Conservation (phyloP, 139 green algal genomes). For the Klebsormidium nitens region DNA sequence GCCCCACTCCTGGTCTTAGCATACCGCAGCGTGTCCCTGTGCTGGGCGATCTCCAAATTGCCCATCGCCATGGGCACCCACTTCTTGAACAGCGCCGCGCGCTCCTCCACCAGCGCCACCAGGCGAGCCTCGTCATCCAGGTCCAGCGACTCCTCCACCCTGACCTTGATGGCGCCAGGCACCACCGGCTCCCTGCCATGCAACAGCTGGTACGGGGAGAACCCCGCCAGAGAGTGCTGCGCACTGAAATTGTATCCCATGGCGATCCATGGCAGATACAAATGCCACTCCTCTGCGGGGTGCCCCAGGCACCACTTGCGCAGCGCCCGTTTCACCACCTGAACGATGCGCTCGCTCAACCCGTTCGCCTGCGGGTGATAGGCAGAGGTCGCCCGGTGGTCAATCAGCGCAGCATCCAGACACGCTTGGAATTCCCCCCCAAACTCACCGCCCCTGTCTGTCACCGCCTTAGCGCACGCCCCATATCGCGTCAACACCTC, state of each 20-base stretch:
- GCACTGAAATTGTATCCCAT: conserved; percentile 37
- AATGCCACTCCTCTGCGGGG: conserved; percentile 2
- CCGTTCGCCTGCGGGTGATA: conserved; percentile 38
- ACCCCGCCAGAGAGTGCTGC: conserved; percentile 10
- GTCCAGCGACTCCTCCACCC: neutral
- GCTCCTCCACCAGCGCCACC: neutral
- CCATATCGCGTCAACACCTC: conserved; percentile 24
- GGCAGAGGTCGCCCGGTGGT: conserved; percentile 28
- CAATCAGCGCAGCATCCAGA: conserved; percentile 16
- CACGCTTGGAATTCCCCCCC: conserved; percentile 35
- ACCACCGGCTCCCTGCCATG: conserved; percentile 15
- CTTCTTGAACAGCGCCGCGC: neutral
- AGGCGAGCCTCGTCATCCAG: neutral
- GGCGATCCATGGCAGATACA: conserved; percentile 20
- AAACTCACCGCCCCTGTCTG: conserved; percentile 35
- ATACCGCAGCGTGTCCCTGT: neutral
- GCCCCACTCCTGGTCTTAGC: neutral
- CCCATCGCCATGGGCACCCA: neutral
- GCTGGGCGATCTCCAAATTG: neutral
- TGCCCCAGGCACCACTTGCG: conserved; percentile 13
- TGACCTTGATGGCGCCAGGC: too few relatives aligned
- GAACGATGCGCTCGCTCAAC: conserved; percentile 23
- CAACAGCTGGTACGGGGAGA: conserved; percentile 29
- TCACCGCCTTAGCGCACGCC: conserved; percentile 32
- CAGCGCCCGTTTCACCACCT: conserved; percentile 29